A percentile compares a stretch with the other conserved stretches of the same genome.
Evolutionary conservation across 2,329 filamentous ascomycete species (phyloP).

Genomic region (Albifimbria verrucaria): DNA sequence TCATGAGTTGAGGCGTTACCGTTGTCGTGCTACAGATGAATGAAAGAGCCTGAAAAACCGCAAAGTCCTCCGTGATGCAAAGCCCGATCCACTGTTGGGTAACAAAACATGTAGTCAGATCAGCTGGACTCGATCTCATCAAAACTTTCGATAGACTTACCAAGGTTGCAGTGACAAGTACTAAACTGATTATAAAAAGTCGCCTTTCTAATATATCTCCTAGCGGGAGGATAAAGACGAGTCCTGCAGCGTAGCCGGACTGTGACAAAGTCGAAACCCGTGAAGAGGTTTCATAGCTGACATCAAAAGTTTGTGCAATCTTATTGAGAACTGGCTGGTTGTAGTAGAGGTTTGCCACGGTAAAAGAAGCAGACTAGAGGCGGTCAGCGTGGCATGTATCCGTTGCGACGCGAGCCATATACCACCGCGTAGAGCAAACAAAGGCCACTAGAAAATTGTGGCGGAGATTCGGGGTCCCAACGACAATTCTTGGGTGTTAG

Average conservation of each 20-base stretch:
- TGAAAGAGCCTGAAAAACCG: conserved; percentile 64
- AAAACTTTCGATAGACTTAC: conserved; percentile 36
- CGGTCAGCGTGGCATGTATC: background rate
- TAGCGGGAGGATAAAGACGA: conserved; percentile 72
- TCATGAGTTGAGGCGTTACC: conserved; percentile 76
- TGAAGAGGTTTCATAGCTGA: conserved; percentile 65
- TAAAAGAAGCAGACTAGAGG: conserved; percentile 57
- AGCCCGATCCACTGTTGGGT: conserved; percentile 59
- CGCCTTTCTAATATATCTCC: conserved; percentile 68
- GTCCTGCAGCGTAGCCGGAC: conserved; percentile 71
- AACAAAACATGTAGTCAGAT: background rate
- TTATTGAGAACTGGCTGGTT: conserved; percentile 76
- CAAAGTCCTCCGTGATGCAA: conserved; percentile 64
- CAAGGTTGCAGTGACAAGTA: conserved; percentile 65
- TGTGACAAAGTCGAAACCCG: conserved; percentile 73
- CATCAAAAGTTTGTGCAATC: conserved; percentile 66
- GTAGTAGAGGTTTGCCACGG: conserved; percentile 80
- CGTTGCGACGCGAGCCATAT: conserved; percentile 10
- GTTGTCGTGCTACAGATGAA: conserved; percentile 75
- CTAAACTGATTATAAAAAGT: conserved; percentile 65
- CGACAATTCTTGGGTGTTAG: conserved; percentile 62
- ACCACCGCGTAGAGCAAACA: conserved; percentile 70
- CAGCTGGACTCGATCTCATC: background rate
- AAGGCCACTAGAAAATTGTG: conserved; percentile 62
- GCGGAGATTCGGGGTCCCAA: conserved; percentile 64